Conservation (phyloP, 2,329 filamentous ascomycete species). For the Harringtonia lauricola region DNA sequence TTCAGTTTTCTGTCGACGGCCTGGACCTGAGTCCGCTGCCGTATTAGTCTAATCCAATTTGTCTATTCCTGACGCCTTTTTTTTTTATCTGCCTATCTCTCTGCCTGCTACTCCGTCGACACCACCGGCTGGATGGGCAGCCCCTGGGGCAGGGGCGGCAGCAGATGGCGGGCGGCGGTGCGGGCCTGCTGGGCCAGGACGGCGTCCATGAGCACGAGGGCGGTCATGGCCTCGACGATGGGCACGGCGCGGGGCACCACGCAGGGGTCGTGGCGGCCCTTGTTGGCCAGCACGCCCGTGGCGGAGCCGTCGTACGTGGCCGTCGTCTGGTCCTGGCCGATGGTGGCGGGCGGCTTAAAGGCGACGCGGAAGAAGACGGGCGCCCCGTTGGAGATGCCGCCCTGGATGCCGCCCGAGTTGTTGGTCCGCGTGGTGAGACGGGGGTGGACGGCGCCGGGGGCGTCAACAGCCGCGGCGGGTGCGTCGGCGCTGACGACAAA, state of each 20-base stretch:
- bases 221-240: constrained; percentile 86
- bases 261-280: constrained; percentile 89
- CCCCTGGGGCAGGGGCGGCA: constrained; percentile 27
- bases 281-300: constrained; percentile 73
- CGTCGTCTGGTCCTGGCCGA: constrained; percentile 78
- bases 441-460: constrained; percentile 38
- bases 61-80: background rate
- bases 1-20: constrained; percentile 48
- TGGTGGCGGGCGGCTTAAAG: constrained; percentile 93
- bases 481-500: constrained; percentile 51
- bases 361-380: constrained; percentile 89
- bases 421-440: constrained; percentile 81
- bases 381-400: constrained; percentile 87
- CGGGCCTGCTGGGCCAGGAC: constrained; percentile 68
- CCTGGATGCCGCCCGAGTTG: constrained; percentile 90
- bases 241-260: constrained; percentile 82
- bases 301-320: constrained; percentile 61
- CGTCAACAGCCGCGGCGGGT: constrained; percentile 27
- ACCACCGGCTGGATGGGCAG: constrained; percentile 5
- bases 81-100: background rate
- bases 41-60: constrained; percentile 21
- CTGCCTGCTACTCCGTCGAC: background rate
- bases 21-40: constrained; percentile 47
- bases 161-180: constrained; percentile 31
- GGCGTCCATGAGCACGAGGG: constrained; percentile 77